phyloP scores from a whole-genome alignment of 495 filamentous ascomycete species.

The Schizothecium vesticola region DNA sequence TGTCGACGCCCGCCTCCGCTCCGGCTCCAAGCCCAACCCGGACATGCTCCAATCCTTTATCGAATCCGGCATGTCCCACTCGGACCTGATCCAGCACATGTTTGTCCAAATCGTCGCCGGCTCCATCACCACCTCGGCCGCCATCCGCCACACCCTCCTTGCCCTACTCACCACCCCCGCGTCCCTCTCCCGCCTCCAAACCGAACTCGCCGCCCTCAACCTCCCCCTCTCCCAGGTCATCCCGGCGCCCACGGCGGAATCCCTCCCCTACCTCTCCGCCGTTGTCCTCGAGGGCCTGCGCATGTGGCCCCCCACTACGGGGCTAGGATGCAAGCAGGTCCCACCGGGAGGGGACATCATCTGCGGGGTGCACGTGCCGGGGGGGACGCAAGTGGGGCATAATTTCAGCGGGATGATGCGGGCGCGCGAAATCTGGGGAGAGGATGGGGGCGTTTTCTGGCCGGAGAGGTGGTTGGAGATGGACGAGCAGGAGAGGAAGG shows the following conservation, averaged over 20 bases:
- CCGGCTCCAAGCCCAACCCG: slow-evolving; percentile 8
- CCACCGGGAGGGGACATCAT: slow-evolving; percentile 45
- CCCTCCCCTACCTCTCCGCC: slow-evolving; percentile 45
- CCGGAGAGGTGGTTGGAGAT: slow-evolving; percentile 51
- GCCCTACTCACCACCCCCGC: slow-evolving; percentile 44
- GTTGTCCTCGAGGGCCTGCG: slow-evolving; percentile 45
- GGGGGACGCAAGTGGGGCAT: slow-evolving; percentile 50
- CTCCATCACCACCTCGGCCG: slow-evolving; percentile 59
- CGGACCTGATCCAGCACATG: slow-evolving; percentile 22
- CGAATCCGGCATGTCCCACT: slow-evolving; percentile 29
- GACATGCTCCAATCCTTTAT: slow-evolving; percentile 43
- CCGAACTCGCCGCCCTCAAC: slow-evolving; percentile 46
- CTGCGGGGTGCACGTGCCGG: slow-evolving; percentile 49
- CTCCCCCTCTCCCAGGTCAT: slow-evolving; percentile 27
- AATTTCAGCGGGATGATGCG: slow-evolving; percentile 25
- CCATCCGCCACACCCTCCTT: slow-evolving; percentile 51
- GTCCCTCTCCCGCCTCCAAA: slow-evolving; percentile 49
- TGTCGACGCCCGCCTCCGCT: slow-evolving; percentile 17
- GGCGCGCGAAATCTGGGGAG: slow-evolving; percentile 29
- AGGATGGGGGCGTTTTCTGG: slow-evolving; percentile 41
- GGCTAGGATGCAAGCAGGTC: slow-evolving; percentile 43
- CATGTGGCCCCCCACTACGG: slow-evolving; percentile 39
- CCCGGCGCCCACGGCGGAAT: slow-evolving; percentile 16
- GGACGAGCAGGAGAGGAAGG: slow-evolving; percentile 18
- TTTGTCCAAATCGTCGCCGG: slow-evolving; percentile 46